These are phyloP conservation scores for Aspergillus oerlinghausenensis DNA, from an alignment of 2,329 filamentous ascomycete species.

Conservation along the genomic window DNA sequence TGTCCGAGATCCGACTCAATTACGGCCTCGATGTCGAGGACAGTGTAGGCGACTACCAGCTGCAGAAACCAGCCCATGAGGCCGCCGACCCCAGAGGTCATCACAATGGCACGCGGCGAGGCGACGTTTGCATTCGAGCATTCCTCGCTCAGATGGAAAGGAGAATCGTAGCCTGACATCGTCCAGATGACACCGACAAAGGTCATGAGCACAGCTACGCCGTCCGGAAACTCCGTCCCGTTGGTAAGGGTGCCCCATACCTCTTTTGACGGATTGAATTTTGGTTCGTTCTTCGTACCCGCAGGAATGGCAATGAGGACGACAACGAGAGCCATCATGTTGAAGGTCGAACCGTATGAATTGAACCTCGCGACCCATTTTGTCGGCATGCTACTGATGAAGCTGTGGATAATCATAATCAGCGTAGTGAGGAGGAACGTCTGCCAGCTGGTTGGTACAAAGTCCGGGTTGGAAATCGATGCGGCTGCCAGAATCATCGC, in stretches of 20 bases:
- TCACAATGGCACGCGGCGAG: constrained; percentile 65
- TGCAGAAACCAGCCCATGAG: constrained; percentile 70
- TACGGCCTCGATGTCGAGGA: constrained; percentile 57
- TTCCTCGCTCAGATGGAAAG: constrained; percentile 71
- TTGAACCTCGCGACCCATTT: constrained; percentile 67
- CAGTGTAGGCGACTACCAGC: constrained; percentile 67
- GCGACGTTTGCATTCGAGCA: constrained; percentile 69
- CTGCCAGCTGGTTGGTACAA: constrained; percentile 61
- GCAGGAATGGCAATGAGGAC: constrained; percentile 67
- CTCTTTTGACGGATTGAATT: constrained; percentile 53
- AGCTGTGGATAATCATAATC: constrained; percentile 63
- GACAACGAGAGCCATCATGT: constrained; percentile 62
- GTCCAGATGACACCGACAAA: constrained; percentile 70
- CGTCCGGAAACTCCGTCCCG: constrained; percentile 63
- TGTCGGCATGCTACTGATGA: constrained; percentile 67
- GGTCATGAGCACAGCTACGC: constrained; percentile 65
- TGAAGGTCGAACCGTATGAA: constrained; percentile 65
- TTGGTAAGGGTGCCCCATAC: constrained; percentile 65
- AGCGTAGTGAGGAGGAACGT: constrained; percentile 63
- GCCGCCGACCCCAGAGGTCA: constrained; percentile 64
- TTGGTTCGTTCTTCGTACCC: constrained; percentile 52
- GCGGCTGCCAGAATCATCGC: constrained; percentile 68
- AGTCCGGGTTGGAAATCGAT: constrained; percentile 64
- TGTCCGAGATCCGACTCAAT: constrained; percentile 61
- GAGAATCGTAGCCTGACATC: constrained; percentile 62